Evolutionary conservation across 176 grass and related monocot species (phyloP), one percentile per base, ranked within the genome.

Genomic region (Poa annua): DNA sequence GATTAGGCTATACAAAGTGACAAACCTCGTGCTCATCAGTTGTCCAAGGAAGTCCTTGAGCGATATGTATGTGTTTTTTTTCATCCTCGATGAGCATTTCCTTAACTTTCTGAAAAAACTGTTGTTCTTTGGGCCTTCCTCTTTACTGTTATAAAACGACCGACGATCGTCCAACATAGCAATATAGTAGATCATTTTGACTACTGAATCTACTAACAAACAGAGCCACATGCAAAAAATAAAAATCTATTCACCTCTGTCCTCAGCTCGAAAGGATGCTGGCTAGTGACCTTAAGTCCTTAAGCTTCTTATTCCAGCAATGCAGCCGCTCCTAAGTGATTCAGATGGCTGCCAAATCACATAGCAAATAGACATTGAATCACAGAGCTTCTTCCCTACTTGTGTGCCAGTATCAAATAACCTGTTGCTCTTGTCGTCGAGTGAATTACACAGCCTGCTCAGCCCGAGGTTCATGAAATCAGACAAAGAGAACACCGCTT

Each of bases 41-140:
- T 65, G 96, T 99, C 93, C 93, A 99, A 0, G 96, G 91, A 70
- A 99, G 81, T 62, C 96, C 96, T 86, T 96, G 96, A 1, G 96
- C 96, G 76, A 90, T 75, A 75, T 92, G 91, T 60, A 96, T 90
- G n/a, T 89, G 91, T 55, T 89, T 83, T 60, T 87, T 93, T 67
- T 99, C 83, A 78, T 99, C 87, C 66, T 99, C 96, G 11, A 80
- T 4, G 55, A 99, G 70, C 93, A 99, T 96, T 65, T 90, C 86
- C 49, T 96, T 85, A 7, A 99, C 87, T 80, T 99, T 99, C 41
- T 93, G 89, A 13, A 88, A 11, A n/a, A 99, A 92, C 10, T 90
- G 93, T 8, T 99, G 83, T 69, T 96, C 87, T 57, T 99, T 99
- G 2, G 81, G 44, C 59, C 81, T 94, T 70, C 96, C 96, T 77